Evolutionary conservation across 345 rosid genomes (phyloP).

Genomic region (Bruguiera gymnorhiza): DNA sequence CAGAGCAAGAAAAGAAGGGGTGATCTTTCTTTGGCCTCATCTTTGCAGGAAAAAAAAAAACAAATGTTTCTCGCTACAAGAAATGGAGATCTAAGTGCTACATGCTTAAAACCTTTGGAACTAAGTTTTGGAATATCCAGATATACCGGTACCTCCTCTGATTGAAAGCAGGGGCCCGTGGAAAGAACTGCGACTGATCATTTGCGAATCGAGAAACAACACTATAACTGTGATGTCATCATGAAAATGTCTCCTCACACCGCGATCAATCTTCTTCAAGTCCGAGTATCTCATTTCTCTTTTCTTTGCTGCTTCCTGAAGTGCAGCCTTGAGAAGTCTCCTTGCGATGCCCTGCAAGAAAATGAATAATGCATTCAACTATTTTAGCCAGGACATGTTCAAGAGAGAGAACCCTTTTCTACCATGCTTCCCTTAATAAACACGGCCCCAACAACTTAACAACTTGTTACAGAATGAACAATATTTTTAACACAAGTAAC

Average conservation of each 20-base stretch:
- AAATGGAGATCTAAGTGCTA: constrained; percentile 12
- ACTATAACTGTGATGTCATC: constrained; percentile 90
- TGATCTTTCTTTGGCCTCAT: not conserved
- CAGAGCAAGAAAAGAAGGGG: not conserved
- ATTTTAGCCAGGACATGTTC: not conserved
- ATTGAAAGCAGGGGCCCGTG: constrained; percentile 55
- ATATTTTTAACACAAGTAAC: not conserved
- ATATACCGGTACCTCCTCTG: constrained; percentile 46
- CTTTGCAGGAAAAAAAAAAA: constrained; percentile 3
- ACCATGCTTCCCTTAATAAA: constrained; percentile 3
- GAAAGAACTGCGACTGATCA: constrained; percentile 41
- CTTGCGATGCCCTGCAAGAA: constrained; percentile 64
- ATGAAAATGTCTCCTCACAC: constrained; percentile 96
- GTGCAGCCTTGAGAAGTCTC: constrained; percentile 74
- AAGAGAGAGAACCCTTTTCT: too few relatives aligned
- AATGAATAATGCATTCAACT: not conserved
- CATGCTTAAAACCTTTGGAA: constrained; percentile 24
- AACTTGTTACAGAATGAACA: not conserved
- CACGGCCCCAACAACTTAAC: not conserved
- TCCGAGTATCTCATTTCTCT: constrained; percentile 96
- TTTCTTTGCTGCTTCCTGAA: constrained; percentile 89
- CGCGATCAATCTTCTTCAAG: constrained; percentile 85
- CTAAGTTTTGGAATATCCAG: constrained; percentile 31
- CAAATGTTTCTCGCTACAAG: constrained; percentile 22
- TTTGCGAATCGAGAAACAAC: constrained; percentile 64